Evolutionary conservation across 2,329 filamentous ascomycete species (phyloP).

Genomic region (Cytospora paraplurivora): DNA sequence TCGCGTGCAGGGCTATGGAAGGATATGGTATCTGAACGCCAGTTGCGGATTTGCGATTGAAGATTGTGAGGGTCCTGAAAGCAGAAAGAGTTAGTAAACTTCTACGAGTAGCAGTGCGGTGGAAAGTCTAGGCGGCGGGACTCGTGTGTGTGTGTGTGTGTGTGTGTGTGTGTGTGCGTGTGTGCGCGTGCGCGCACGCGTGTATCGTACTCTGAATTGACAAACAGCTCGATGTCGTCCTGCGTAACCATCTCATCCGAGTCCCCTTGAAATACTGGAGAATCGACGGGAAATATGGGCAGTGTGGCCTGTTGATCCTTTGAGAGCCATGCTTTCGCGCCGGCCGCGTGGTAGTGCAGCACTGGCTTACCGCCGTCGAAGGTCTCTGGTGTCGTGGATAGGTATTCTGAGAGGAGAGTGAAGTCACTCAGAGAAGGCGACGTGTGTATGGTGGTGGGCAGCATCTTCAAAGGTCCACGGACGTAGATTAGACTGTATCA

Average conservation of each 20-base stretch:
- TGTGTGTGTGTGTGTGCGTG: too few relatives aligned
- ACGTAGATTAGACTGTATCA: slow-evolving; percentile 1
- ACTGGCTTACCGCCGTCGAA: slow-evolving; percentile 74
- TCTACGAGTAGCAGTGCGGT: background rate
- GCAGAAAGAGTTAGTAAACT: slow-evolving; percentile 29
- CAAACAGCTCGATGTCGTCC: slow-evolving; percentile 57
- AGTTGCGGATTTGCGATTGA: slow-evolving; percentile 56
- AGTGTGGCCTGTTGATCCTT: slow-evolving; percentile 55
- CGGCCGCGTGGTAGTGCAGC: slow-evolving; percentile 63
- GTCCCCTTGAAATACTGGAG: slow-evolving; percentile 39
- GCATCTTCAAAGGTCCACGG: slow-evolving; percentile 37
- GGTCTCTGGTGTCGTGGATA: slow-evolving; percentile 70
- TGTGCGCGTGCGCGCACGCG: background rate
- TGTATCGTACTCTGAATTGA: slow-evolving; percentile 57
- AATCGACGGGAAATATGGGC: slow-evolving; percentile 53
- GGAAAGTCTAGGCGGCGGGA: background rate
- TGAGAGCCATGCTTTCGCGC: slow-evolving; percentile 60
- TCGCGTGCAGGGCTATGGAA: slow-evolving; percentile 73
- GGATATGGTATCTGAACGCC: slow-evolving; percentile 75
- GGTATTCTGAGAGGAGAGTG: slow-evolving; percentile 67
- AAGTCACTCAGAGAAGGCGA: slow-evolving; percentile 62
- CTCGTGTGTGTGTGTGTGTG: too few relatives aligned
- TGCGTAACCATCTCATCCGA: slow-evolving; percentile 43
- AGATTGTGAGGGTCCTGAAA: slow-evolving; percentile 62
- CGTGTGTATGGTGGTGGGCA: slow-evolving; percentile 58